Evolutionary conservation across 2,329 filamentous ascomycete genomes (phyloP), one percentile per base, ranked within the genome.

Genomic region (Phyllosticta citrichinensis): DNA sequence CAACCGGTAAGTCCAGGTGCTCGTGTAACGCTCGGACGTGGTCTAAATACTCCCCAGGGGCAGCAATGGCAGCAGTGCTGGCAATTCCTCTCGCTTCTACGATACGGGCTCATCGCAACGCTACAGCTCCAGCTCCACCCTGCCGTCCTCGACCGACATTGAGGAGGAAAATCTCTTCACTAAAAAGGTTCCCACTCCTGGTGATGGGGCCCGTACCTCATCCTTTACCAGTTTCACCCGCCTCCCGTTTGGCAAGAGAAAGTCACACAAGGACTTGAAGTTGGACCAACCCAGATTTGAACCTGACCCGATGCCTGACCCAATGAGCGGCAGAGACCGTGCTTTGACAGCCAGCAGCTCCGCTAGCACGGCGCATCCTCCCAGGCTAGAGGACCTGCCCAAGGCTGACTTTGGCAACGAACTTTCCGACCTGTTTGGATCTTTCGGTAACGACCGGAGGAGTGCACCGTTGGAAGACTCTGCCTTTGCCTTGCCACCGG

Each of bases 301-400:
- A 40, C 33, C 14, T 5, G 33, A 40, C 11, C 33, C 33, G 11
- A 40, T 40, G 33, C 33, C 33, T 14, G 58, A 60, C 9, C 52
- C 54, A 40, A 53, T 60, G 40, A 57, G 52, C 33, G 62, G 54
- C 47, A 53, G 56, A 33, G 60, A 61, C 24, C 70, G 72, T 22
- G 76, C 79, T 20, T 75, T 79, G 73, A 82, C 80, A 3, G 69
- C 74, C 33, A 81, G 78, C 61, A 77, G 75, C 65, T 75, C 76
- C 65, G 74, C 74, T 14, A 83, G 80, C 51, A 61, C 60, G 33
- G 60, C 60, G 27, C 60, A 19, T 70, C 77, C 79, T 9, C 78
- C 78, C 6, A 77, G 75, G 63, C 65, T 80, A 25, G 77, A 79
- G 56, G 57, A 53, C 25, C 19, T 62, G 12, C 53, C 61, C 12